Base-by-base conservation (phyloP, 1,284 basidiomycete species). In the Ustilago vetiveriae region DNA sequence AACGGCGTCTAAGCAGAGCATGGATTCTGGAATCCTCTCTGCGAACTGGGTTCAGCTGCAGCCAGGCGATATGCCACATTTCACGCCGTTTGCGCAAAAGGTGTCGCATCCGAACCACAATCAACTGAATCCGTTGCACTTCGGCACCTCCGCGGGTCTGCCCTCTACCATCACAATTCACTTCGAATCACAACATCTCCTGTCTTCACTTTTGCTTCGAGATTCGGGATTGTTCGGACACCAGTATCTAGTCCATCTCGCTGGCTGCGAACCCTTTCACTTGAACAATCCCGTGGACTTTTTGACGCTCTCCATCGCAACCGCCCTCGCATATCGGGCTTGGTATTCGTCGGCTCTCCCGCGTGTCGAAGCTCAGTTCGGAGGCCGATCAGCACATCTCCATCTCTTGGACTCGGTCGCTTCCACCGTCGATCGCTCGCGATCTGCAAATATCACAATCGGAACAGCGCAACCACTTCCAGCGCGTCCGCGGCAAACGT, bases 141-240 rank as follows among this genome's bases (percentile, higher is more conserved):
- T 46, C 29, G 36, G 26, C 33, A 50, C 47, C 44, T 63, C 52
- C 53, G 53, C 59, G 59, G 38, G 19, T 47, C 30, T 21, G 2
- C 26, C 32, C 19, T 51, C 36, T 6, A 55, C 51, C 47, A 56
- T 47, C 48, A 51, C 48, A n/a, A 35, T 44, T 29, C 24, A 9
- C 11, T 42, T 23, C 23, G 19, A 16, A 43, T 51, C 26, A 21
- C 21, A 35, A 5, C n/a, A 32, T 27, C 27, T 21, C 36, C 36
- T 19, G 33, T 35, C 33, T 35, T 35, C 17, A 35, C 33, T 7
- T 35, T n/a, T 35, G 7, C 7, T 35, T 27, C 14, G 13, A 47
- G 19, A n/a, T 32, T 56, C 54, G 23, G 39, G 9, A 17, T n/a
- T n/a, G n/a, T n/a, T n/a, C n/a, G n/a, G n/a, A n/a, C n/a, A n/a